These are phyloP conservation scores for Lepiota subincarnata DNA, from an alignment of 768 basidiomycete genomes.

Conservation along the genomic window DNA sequence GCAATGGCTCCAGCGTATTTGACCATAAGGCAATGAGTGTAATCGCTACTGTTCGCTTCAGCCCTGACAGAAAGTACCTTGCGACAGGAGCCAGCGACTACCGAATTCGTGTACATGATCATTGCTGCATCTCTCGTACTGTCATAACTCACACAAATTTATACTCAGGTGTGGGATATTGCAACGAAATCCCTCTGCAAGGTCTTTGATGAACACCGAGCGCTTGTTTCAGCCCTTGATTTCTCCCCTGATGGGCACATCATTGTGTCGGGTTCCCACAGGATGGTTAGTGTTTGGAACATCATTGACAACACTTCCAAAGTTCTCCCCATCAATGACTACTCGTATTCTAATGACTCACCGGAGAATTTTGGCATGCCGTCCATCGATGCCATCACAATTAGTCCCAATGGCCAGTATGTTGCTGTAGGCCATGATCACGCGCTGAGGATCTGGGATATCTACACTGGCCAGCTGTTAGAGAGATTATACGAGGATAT, in stretches of 20 bases:
- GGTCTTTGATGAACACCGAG: no score
- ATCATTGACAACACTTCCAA: slow-evolving; percentile 27
- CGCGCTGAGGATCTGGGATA: slow-evolving; percentile 75
- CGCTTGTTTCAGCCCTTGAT: slow-evolving; percentile 90
- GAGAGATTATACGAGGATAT: slow-evolving; percentile 61
- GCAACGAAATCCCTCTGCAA: slow-evolving; percentile 66
- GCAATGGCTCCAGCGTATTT: slow-evolving; percentile 49
- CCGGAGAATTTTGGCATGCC: no score
- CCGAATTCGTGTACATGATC: slow-evolving; percentile 65
- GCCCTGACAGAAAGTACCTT: slow-evolving; percentile 80
- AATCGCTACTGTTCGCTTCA: slow-evolving; percentile 79
- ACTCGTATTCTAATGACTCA: no score
- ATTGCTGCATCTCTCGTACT: not conserved
- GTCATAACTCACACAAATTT: slow-evolving; percentile 17
- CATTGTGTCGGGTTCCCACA: slow-evolving; percentile 72
- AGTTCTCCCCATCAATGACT: slow-evolving; percentile 39
- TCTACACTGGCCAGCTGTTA: slow-evolving; percentile 53
- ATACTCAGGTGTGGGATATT: slow-evolving; percentile 86
- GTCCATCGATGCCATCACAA: no score
- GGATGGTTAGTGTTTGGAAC: slow-evolving; percentile 40
- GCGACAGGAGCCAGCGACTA: slow-evolving; percentile 94
- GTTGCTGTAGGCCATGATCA: slow-evolving; percentile 68
- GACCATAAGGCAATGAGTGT: slow-evolving; percentile 62
- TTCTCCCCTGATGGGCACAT: slow-evolving; percentile 77
- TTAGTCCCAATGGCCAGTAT: slow-evolving; percentile 65